A percentile compares a stretch with the other conserved stretches of the same genome.
These are phyloP conservation scores for Alternaria conjuncta DNA, from an alignment of 2,329 filamentous ascomycete genomes.

Conservation along the genomic window DNA sequence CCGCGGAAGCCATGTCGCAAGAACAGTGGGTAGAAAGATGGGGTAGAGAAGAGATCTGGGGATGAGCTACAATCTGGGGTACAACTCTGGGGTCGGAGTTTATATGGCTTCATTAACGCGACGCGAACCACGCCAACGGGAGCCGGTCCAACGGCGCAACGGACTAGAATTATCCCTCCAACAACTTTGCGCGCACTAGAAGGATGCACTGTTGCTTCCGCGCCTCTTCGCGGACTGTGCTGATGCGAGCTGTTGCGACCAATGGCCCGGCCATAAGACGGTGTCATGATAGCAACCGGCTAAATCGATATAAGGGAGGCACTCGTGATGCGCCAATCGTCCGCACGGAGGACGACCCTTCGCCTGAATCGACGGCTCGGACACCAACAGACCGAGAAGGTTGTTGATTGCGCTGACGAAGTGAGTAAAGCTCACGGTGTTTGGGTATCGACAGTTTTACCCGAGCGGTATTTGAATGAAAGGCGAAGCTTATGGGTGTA, in stretches of 20 bases:
- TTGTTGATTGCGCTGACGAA: too few species aligned
- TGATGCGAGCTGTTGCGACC: background rate
- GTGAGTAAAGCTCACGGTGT: background rate
- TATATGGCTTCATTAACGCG: conserved; percentile 1
- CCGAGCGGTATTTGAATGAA: background rate
- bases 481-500: background rate
- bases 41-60: conserved; percentile 5
- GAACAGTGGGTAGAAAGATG: background rate
- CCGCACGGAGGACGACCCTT: background rate
- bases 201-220: background rate
- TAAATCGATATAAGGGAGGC: conserved; percentile 3
- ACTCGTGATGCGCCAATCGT: background rate
- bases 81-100: conserved; percentile 5
- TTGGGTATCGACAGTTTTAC: background rate
- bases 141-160: conserved; percentile 2
- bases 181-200: background rate
- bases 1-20: conserved; percentile 21
- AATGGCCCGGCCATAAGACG: too few species aligned
- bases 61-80: conserved; percentile 11
- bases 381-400: background rate
- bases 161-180: conserved; percentile 10
- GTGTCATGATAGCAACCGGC: conserved; percentile 9
- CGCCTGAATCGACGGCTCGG: background rate
- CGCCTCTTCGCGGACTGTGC: background rate
- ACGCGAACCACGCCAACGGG: background rate